Percentiles rank a stretch among this genome's conserved stretches.
Conservation (phyloP, 2,329 filamentous ascomycete genomes). For the Claviceps africana region DNA sequence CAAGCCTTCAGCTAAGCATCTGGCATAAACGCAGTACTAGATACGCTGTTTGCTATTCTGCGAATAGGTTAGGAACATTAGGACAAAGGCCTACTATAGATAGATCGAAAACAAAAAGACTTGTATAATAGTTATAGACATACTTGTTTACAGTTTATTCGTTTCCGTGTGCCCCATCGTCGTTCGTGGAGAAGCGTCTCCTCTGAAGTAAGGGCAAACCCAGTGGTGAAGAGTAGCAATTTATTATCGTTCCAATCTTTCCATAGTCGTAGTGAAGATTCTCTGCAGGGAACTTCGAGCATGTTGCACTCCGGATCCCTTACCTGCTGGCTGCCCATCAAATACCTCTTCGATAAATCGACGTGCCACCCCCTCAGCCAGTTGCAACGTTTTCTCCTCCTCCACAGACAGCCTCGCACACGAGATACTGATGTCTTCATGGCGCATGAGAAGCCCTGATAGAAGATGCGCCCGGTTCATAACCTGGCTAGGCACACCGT, state of each 20-base stretch:
- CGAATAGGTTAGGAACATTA: too few species aligned
- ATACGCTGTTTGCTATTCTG: too few species aligned
- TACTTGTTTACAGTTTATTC: too few species aligned
- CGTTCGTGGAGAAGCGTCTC: too few species aligned
- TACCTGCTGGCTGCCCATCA: not conserved
- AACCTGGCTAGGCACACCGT: slow-evolving; percentile 61
- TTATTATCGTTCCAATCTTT: not conserved
- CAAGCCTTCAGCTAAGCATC: too few species aligned
- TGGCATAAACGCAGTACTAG: too few species aligned
- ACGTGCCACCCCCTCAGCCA: slow-evolving; percentile 49
- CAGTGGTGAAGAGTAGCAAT: too few species aligned
- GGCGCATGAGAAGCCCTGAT: slow-evolving; percentile 49
- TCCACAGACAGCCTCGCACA: slow-evolving; percentile 52
- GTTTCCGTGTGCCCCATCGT: too few species aligned
- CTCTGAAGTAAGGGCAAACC: too few species aligned
- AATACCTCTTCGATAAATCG: slow-evolving; percentile 32
- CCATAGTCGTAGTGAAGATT: not conserved
- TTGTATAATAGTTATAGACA: too few species aligned
- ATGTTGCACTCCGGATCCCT: slow-evolving; percentile 7
- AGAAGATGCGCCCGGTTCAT: slow-evolving; percentile 65
- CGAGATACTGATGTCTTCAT: slow-evolving; percentile 61
- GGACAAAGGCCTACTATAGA: too few species aligned
- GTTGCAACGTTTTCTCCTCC: slow-evolving; percentile 52
- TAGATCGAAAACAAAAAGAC: too few species aligned
- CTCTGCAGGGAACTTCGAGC: slow-evolving; percentile 4